These are phyloP conservation scores for Penicillium riverlandense DNA, from an alignment of 495 filamentous ascomycete species.

Conservation along the genomic window DNA sequence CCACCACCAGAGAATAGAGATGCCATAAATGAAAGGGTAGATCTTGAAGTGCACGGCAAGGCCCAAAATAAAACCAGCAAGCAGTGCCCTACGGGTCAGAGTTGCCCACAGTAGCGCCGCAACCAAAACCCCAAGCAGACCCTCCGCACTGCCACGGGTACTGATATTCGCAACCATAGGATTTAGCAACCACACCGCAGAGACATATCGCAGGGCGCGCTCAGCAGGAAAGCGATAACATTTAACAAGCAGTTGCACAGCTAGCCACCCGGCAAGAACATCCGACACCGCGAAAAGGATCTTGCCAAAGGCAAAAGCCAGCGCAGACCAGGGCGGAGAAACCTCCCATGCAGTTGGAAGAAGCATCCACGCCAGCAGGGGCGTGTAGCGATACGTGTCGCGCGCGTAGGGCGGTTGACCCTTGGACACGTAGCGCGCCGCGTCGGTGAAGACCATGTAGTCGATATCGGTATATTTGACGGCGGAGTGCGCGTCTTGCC, in stretches of 20 bases:
- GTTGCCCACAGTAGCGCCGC: slow-evolving; percentile 77
- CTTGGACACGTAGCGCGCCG: slow-evolving; percentile 64
- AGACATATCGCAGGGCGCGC: slow-evolving; percentile 58
- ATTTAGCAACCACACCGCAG: slow-evolving; percentile 87
- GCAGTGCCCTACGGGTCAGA: slow-evolving; percentile 42
- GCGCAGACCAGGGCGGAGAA: slow-evolving; percentile 11
- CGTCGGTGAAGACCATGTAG: slow-evolving; percentile 98
- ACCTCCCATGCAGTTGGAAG: slow-evolving; percentile 65
- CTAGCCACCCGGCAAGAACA: slow-evolving; percentile 80
- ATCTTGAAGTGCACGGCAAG: slow-evolving; percentile 95
- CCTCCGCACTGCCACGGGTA: slow-evolving; percentile 89
- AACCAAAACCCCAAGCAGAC: slow-evolving; percentile 76
- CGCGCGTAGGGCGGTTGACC: slow-evolving; percentile 71
- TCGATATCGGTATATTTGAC: slow-evolving; percentile 99
- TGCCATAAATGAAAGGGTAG: slow-evolving; percentile 92
- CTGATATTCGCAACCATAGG: slow-evolving; percentile 97
- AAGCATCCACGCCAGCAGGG: slow-evolving; percentile 82
- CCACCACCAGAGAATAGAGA: slow-evolving; percentile 83
- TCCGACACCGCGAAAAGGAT: slow-evolving; percentile 77
- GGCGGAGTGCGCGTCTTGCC: slow-evolving; percentile 83
- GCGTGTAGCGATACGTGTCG: slow-evolving; percentile 96
- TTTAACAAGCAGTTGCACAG: slow-evolving; percentile 51
- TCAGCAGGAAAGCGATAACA: slow-evolving; percentile 38
- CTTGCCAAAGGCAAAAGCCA: slow-evolving; percentile 74
- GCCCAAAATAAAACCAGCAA: slow-evolving; percentile 74